phyloP scores from a whole-genome alignment of 148 eudicot species.

The Fagopyrum esculentum region DNA sequence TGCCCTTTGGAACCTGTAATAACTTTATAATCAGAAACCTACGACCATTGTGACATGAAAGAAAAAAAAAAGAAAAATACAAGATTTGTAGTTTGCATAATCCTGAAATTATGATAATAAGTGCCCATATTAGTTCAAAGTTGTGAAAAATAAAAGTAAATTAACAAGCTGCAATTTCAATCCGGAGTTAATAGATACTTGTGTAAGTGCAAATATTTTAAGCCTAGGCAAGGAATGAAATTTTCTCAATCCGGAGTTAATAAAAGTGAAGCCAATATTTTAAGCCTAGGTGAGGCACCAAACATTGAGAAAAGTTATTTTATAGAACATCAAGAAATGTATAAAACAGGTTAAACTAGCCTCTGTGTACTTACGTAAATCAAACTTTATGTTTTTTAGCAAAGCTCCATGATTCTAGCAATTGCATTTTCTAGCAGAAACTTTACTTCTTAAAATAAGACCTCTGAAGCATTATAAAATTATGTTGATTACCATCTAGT shows the following conservation, averaged over 20 bases:
- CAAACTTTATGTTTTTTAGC: background rate
- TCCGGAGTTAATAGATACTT: background rate
- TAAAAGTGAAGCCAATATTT: too few relatives aligned
- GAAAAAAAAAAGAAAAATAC: background rate
- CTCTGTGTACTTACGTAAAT: background rate
- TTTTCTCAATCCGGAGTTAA: too few relatives aligned
- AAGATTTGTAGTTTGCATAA: background rate
- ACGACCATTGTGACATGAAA: background rate
- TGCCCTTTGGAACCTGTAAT: constrained; percentile 60
- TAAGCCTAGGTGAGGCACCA: background rate
- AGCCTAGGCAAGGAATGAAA: background rate
- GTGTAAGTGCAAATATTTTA: background rate
- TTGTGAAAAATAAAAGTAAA: background rate
- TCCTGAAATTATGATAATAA: background rate
- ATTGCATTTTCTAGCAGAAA: background rate
- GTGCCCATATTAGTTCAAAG: background rate
- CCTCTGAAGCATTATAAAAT: background rate
- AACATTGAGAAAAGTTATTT: background rate
- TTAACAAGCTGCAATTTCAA: background rate
- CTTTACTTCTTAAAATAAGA: background rate
- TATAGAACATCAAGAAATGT: background rate
- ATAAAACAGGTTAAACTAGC: too few relatives aligned
- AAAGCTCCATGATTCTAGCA: background rate
- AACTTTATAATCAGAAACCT: background rate
- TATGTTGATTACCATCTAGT: background rate